Percentiles rank a stretch among this genome's conserved stretches.
Conservation (phyloP, 108 stramenopile genomes). For the Pseudonitzschia multistriata region DNA sequence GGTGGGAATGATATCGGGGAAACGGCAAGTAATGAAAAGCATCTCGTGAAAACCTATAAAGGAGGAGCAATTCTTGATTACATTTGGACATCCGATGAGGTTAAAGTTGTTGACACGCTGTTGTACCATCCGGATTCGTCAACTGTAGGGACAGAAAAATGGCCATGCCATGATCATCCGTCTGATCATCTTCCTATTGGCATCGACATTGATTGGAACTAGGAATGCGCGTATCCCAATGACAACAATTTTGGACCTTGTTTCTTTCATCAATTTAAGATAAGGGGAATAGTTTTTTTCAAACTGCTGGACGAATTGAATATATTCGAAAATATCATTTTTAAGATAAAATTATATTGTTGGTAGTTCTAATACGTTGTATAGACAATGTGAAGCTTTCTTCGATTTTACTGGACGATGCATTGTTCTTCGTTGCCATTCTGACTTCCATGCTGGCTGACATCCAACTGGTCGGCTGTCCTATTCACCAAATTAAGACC, state of each 20-base stretch:
- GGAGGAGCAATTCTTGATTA: slow-evolving; percentile 40
- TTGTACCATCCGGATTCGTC: slow-evolving; percentile 9
- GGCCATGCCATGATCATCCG: slow-evolving; percentile 43
- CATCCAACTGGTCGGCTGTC: background rate
- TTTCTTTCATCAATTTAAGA: background rate
- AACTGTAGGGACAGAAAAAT: slow-evolving; percentile 15
- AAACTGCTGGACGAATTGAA: no score
- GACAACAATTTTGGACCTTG: background rate
- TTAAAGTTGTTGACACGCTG: slow-evolving; percentile 23
- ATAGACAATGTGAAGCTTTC: background rate
- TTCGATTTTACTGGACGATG: background rate
- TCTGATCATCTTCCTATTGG: slow-evolving; percentile 48
- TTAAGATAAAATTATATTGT: background rate
- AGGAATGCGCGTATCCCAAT: no score
- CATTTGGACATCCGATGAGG: slow-evolving; percentile 32
- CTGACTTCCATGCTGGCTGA: background rate
- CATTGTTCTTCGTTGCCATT: background rate
- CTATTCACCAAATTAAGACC: background rate
- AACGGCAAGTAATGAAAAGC: background rate
- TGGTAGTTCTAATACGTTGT: background rate
- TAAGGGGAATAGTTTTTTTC: no score
- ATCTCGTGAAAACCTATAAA: slow-evolving; percentile 22
- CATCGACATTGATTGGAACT: slow-evolving; percentile 25
- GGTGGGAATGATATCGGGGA: background rate
- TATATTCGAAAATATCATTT: background rate